Conservation (phyloP, 2,329 filamentous ascomycete species). For the Cercospora zeina region DNA sequence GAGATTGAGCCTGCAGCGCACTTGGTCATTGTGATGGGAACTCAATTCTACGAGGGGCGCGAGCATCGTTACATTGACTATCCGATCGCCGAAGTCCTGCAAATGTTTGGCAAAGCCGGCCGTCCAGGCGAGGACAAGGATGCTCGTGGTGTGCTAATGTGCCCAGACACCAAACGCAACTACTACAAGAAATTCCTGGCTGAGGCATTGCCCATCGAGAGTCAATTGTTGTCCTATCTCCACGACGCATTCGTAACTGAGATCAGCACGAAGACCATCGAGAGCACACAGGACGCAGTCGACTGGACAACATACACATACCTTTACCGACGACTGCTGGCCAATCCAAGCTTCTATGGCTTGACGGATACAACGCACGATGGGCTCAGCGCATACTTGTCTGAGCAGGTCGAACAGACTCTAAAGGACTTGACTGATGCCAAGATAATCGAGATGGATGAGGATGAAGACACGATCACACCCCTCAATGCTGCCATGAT, state of each 20-base stretch:
- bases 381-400: slow-evolving; percentile 88
- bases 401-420: slow-evolving; percentile 89
- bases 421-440: slow-evolving; percentile 87
- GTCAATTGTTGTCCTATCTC: slow-evolving; percentile 84
- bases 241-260: slow-evolving; percentile 97
- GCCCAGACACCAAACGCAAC: slow-evolving; percentile 88
- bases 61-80: slow-evolving; percentile 98
- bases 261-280: slow-evolving; percentile 92
- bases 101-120: slow-evolving; percentile 96
- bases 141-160: slow-evolving; percentile 92
- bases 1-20: slow-evolving; percentile 86
- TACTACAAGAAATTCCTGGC: slow-evolving; percentile 99
- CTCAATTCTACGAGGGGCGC: slow-evolving; percentile 93
- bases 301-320: slow-evolving; percentile 99
- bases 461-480: slow-evolving; percentile 78
- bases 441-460: slow-evolving; percentile 93
- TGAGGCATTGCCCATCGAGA: slow-evolving; percentile 93
- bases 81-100: slow-evolving; percentile 85
- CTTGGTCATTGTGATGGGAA: slow-evolving; percentile 94
- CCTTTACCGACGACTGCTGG: slow-evolving; percentile 90
- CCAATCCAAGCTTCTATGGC: slow-evolving; percentile 96
- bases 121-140: slow-evolving; percentile 75
- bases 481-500: slow-evolving; percentile 98
- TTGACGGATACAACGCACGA: slow-evolving; percentile 86
- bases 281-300: slow-evolving; percentile 93